Conservation (phyloP, 257 asterid species). For the Salvia rosmarinus region DNA sequence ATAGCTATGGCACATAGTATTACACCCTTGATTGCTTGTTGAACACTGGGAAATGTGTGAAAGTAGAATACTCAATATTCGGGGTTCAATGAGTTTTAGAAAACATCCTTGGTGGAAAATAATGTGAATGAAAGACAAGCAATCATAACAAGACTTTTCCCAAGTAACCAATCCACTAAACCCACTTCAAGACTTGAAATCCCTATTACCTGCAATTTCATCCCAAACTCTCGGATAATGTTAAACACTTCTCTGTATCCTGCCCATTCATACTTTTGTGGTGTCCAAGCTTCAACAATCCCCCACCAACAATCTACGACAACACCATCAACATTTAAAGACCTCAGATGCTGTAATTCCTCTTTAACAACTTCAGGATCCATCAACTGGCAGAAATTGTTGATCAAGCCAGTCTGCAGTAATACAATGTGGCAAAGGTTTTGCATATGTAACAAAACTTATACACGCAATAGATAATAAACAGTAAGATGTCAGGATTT, state of each 20-base stretch:
- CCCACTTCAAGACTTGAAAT: slow-evolving; percentile 16
- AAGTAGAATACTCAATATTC: not conserved
- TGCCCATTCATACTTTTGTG: slow-evolving; percentile 71
- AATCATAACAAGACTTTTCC: slow-evolving; percentile 1
- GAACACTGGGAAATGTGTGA: not conserved
- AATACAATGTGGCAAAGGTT: slow-evolving; percentile 29
- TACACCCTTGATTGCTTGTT: not conserved
- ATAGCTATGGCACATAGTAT: not conserved
- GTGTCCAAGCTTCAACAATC: slow-evolving; percentile 67
- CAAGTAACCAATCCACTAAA: slow-evolving; percentile 11
- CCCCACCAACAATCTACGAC: slow-evolving; percentile 83
- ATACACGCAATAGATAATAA: slow-evolving; percentile 21
- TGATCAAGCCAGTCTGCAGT: slow-evolving; percentile 63
- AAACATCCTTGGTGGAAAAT: not conserved
- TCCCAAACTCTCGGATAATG: slow-evolving; percentile 59
- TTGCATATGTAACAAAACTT: slow-evolving; percentile 15
- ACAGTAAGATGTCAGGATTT: not conserved
- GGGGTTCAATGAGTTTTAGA: not conserved
- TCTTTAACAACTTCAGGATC: slow-evolving; percentile 69
- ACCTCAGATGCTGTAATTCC: slow-evolving; percentile 60
- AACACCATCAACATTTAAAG: slow-evolving; percentile 63
- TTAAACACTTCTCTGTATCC: slow-evolving; percentile 66
- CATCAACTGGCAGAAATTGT: slow-evolving; percentile 71
- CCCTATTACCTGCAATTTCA: slow-evolving; percentile 67
- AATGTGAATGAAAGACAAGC: not conserved